Evolutionary conservation across 2,329 filamentous ascomycete species (phyloP), one percentile per base, ranked within the genome.

Genomic region (Zymoseptoria pseudotritici): DNA sequence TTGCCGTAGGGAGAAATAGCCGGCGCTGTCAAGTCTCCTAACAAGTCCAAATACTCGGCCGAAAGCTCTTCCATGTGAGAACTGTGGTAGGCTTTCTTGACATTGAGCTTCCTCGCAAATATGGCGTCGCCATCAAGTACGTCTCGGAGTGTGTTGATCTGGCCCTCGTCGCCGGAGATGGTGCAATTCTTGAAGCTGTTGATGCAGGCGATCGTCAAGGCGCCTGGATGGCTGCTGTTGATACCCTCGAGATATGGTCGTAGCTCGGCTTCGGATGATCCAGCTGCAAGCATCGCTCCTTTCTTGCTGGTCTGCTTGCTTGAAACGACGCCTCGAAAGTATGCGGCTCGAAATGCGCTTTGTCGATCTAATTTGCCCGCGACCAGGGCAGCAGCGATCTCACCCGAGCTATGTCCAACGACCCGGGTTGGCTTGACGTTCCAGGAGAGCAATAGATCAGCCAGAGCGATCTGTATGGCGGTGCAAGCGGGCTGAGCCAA

Each of bases 401-500:
- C 70, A 9, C 70, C 70, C 17, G 55, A 63, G 3, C 65, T 68
- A 56, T 72, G 70, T 2, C 70, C 70, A 42, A 67, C 61, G 0
- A 71, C 68, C 19, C 57, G 58, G 10, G 29, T 24, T 11, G 70
- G 66, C 11, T 9, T 6, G 9, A 70, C 57, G 11, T 56, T 53
- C 59, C 61, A 66, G 9, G 58, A 29, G 6, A 13, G 13, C 1
- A 81, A 70, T 0, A 76, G 63, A 17, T 79, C 71, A 0, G 78
- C 70, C 0, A 82, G 64, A 0, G 73, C 81, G 1, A 85, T 72
- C 62, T 85, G 83, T 0, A 85, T 36, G 0, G 81, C 80, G 0
- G 81, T 83, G 56, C 78, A 83, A 0, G 83, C 65, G 0, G 82
- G 79, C 62, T 84, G 82, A 0, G 78, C 75, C 24, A 82, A 65